Evolutionary conservation across 2,329 filamentous ascomycete species (phyloP).

Genomic region (Fusarium buharicum): DNA sequence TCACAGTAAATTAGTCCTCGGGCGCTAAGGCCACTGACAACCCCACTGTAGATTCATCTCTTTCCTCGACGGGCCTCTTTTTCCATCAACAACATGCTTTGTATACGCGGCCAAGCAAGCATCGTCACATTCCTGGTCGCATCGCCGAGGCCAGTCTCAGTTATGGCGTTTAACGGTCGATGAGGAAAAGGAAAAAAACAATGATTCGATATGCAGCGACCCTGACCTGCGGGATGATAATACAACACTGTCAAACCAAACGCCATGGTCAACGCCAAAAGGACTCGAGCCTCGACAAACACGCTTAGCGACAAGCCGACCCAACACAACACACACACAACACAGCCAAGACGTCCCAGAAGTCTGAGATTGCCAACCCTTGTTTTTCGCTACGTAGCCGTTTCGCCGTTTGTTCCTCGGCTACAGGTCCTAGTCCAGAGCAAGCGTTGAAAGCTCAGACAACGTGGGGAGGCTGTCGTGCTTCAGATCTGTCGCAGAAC

Average conservation of each 20-base stretch:
- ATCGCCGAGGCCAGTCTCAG: slow-evolving; percentile 18
- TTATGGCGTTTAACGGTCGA: slow-evolving; percentile 5
- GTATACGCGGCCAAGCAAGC: slow-evolving; percentile 21
- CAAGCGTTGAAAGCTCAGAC: slow-evolving; percentile 35
- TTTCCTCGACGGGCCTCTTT: slow-evolving; percentile 19
- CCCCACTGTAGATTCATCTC: slow-evolving; percentile 1
- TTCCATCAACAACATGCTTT: slow-evolving; percentile 38
- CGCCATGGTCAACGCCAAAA: slow-evolving; percentile 9
- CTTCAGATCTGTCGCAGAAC: slow-evolving; percentile 62
- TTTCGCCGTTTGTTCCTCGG: slow-evolving; percentile 11
- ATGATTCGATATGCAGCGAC: slow-evolving; percentile 3
- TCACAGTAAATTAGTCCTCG: not conserved
- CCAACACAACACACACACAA: slow-evolving; percentile 10
- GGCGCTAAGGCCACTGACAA: slow-evolving; percentile 10
- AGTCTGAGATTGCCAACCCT: slow-evolving; percentile 30
- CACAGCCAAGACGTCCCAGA: slow-evolving; percentile 33
- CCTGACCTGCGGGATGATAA: not conserved
- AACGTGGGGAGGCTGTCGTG: slow-evolving; percentile 48
- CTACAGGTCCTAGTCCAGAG: slow-evolving; percentile 18
- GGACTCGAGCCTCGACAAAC: slow-evolving; percentile 6
- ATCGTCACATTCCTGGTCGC: slow-evolving; percentile 13
- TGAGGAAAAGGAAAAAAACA: slow-evolving; percentile 3
- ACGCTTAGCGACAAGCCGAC: no score
- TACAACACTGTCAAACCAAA: no score
- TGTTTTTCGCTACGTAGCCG: slow-evolving; percentile 5